Conservation (phyloP, 306 rosid genomes). For the Cicer pinnatifidum region DNA sequence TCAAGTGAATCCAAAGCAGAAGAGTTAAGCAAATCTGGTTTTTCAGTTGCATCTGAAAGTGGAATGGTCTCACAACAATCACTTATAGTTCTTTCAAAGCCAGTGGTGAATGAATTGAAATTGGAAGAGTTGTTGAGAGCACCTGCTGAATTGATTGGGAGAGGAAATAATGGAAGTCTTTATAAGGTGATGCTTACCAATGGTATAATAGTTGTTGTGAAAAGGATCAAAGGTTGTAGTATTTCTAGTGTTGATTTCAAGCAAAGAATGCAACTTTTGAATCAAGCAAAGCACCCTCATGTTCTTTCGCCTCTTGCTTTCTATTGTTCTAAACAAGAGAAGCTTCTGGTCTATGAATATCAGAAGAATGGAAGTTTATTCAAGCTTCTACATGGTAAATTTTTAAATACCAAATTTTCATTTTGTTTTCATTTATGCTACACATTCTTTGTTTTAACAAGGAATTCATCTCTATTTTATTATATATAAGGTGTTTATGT, state of each 20-base stretch:
- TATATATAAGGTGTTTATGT: no score
- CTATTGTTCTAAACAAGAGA: slow-evolving; percentile 72
- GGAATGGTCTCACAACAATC: slow-evolving; percentile 63
- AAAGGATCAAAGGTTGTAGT: slow-evolving; percentile 69
- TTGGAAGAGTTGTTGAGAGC: slow-evolving; percentile 82
- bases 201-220: slow-evolving; percentile 64
- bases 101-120: slow-evolving; percentile 56
- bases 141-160: slow-evolving; percentile 83
- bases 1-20: slow-evolving; percentile 57
- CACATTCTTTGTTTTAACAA: no score
- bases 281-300: slow-evolving; percentile 61
- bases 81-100: slow-evolving; percentile 63
- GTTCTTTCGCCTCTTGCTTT: slow-evolving; percentile 74
- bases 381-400: slow-evolving; percentile 72
- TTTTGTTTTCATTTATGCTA: neutral
- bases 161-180: slow-evolving; percentile 77
- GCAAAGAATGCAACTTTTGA: slow-evolving; percentile 65
- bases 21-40: slow-evolving; percentile 55
- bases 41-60: slow-evolving; percentile 60
- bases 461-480: no score
- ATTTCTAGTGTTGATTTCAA: slow-evolving; percentile 62
- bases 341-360: slow-evolving; percentile 84
- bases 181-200: slow-evolving; percentile 71
- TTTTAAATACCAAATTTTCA: slow-evolving; percentile 45
- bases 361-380: slow-evolving; percentile 79